phyloP scores from a whole-genome alignment of 2,329 filamentous ascomycete species.

The Emmonsiellopsis sp. region DNA sequence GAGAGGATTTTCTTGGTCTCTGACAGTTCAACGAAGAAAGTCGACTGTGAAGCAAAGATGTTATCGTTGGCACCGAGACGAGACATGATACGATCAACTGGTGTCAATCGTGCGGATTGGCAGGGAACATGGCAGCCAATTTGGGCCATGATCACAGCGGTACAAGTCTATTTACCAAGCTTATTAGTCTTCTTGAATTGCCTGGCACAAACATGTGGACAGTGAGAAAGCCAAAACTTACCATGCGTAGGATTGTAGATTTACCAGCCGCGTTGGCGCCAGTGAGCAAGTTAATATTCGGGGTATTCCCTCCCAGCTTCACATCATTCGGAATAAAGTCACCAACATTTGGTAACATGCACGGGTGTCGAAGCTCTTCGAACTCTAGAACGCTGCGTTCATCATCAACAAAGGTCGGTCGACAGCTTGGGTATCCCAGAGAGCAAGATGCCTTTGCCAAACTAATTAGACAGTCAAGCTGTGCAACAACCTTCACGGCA shows the following conservation, averaged over 20 bases:
- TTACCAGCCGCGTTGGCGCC: constrained; percentile 97
- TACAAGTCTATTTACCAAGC: constrained; percentile 56
- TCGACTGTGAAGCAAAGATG: constrained; percentile 95
- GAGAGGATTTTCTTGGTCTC: constrained; percentile 97
- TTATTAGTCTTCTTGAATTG: constrained; percentile 16
- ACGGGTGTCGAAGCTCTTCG: constrained; percentile 84
- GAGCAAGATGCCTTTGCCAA: constrained; percentile 79
- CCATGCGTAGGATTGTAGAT: constrained; percentile 91
- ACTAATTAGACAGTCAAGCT: constrained; percentile 91
- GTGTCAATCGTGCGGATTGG: constrained; percentile 70
- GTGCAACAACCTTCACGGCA: constrained; percentile 80
- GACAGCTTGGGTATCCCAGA: constrained; percentile 77
- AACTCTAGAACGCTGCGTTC: constrained; percentile 86
- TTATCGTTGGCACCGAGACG: constrained; percentile 96
- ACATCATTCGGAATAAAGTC: constrained; percentile 98
- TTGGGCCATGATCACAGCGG: constrained; percentile 95
- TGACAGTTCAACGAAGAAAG: constrained; percentile 94
- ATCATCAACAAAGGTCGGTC: constrained; percentile 76
- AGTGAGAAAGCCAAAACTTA: constrained; percentile 33
- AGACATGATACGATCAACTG: constrained; percentile 96
- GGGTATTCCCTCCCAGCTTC: constrained; percentile 65
- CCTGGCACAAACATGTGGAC: background rate
- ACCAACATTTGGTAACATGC: constrained; percentile 77
- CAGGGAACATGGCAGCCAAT: constrained; percentile 90
- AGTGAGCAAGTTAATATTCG: constrained; percentile 85